These are phyloP conservation scores for Penicillium lagena DNA, from an alignment of 495 filamentous ascomycete species.

Conservation along the genomic window DNA sequence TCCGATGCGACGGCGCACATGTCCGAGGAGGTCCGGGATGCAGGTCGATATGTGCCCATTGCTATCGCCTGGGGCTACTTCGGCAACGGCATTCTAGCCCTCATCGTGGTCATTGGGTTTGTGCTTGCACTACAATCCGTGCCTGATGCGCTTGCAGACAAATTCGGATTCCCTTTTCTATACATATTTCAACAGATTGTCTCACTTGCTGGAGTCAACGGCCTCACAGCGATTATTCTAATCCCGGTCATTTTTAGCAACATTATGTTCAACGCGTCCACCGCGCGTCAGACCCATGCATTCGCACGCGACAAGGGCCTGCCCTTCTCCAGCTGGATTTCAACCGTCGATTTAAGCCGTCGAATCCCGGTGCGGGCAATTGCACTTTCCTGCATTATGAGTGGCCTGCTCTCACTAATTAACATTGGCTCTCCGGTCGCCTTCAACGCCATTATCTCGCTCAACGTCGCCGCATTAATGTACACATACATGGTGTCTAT, in stretches of 20 bases:
- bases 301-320: constrained; percentile 42
- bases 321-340: constrained; percentile 22
- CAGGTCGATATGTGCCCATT: constrained; percentile 29
- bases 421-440: constrained; percentile 37
- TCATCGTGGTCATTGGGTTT: constrained; percentile 31
- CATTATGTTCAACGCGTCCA: constrained; percentile 25
- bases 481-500: constrained; percentile 29
- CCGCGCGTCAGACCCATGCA: constrained; percentile 32
- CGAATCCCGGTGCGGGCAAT: constrained; percentile 45
- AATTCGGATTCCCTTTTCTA: constrained; percentile 24
- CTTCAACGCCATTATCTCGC: constrained; percentile 41
- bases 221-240: constrained; percentile 25
- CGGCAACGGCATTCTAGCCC: constrained; percentile 30
- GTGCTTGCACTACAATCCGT: constrained; percentile 36
- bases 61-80: constrained; percentile 32
- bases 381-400: constrained; percentile 21
- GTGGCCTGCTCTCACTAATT: constrained; percentile 30
- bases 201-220: constrained; percentile 14
- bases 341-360: constrained; percentile 23
- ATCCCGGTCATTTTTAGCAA: constrained; percentile 32
- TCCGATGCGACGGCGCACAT: constrained; percentile 32
- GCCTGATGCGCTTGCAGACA: constrained; percentile 17
- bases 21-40: constrained; percentile 41
- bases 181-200: constrained; percentile 19
- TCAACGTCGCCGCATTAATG: constrained; percentile 32